Evolutionary conservation across 106 monocot genomes (phyloP).

Genomic region (Dendrobium huoshanense): DNA sequence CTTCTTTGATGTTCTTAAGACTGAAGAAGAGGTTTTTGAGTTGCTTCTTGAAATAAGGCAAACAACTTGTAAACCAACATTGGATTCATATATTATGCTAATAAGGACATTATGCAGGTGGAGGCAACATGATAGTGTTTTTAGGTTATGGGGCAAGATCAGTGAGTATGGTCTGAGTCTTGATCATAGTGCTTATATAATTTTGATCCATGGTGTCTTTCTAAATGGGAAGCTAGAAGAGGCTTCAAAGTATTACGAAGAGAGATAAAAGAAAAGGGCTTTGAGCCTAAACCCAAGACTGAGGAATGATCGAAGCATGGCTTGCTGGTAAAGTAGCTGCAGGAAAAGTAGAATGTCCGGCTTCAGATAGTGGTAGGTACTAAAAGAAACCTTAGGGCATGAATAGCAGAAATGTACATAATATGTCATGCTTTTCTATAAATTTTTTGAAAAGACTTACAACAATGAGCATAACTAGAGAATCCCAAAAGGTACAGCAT

Average conservation of each 20-base stretch:
- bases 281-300: constrained; percentile 71
- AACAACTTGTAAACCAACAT: constrained; percentile 34
- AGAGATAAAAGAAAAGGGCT: constrained; percentile 76
- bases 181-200: constrained; percentile 76
- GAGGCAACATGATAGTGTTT: constrained; percentile 64
- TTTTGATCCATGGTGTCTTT: constrained; percentile 83
- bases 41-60: constrained; percentile 51
- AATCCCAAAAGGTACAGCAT: too few relatives aligned
- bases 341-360: background rate
- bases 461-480: too few relatives aligned
- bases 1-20: constrained; percentile 48
- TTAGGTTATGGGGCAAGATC: constrained; percentile 68
- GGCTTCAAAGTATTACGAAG: constrained; percentile 63
- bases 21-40: constrained; percentile 57
- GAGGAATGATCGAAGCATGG: constrained; percentile 90
- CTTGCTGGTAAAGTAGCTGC: constrained; percentile 45
- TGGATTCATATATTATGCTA: constrained; percentile 81
- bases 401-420: background rate
- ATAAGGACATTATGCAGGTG: constrained; percentile 86
- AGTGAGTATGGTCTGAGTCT: constrained; percentile 42
- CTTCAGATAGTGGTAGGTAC: background rate
- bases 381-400: background rate
- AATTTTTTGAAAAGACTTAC: too few relatives aligned
- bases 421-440: background rate
- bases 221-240: constrained; percentile 79